Evolutionary conservation across 768 basidiomycete genomes (phyloP), one percentile per base, ranked within the genome.

Genomic region (Lepiota venenata): DNA sequence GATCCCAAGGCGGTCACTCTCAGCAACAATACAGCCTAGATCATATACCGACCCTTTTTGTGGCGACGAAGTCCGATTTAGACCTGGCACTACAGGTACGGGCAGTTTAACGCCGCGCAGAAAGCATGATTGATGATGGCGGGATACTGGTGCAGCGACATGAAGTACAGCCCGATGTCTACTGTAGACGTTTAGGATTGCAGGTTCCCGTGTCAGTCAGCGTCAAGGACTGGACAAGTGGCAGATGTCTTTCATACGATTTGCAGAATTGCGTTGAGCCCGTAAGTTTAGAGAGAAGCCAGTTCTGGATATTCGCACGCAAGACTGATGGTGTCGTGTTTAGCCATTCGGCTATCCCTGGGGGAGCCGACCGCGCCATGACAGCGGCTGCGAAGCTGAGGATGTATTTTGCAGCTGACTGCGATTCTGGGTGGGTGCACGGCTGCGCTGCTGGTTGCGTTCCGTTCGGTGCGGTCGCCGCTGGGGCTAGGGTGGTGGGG

Each of bases 51-150:
- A 94, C 91, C 10, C 72, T 98, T 36, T 98, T 98, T 68, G 94
- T 99, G 21, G 96, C 96, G n/a, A 98, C 96, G 37, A 99, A 99
- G 72, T 95, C 93, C 5, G 96, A 99, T 68, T 81, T 97, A 22
- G 96, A 99, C 69, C 84, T 99, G 47, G 96, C 96, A 10, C 82
- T 95, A 61, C 96, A 97, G 81, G 92, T 88, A 54, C 40, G 58
- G 53, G 53, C 22, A 44, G 52, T 39, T 49, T 42, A 22, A 56
- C 51, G 22, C 25, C 56, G 44, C 54, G 47, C 16, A 51, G 48
- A 22, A 20, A 21, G 15, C 15, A 15, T 40, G 37, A 16, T 11
- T 18, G 22, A 29, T 29, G 38, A 41, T 41, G 18, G 2, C 1
- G 39, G 32, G 29, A 10, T 29, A 22, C 38, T 38, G 25, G 36